Evolutionary conservation across 352 stramenopile genomes (phyloP), one percentile per base, ranked within the genome.

Genomic region (Phytophthora tubulina): DNA sequence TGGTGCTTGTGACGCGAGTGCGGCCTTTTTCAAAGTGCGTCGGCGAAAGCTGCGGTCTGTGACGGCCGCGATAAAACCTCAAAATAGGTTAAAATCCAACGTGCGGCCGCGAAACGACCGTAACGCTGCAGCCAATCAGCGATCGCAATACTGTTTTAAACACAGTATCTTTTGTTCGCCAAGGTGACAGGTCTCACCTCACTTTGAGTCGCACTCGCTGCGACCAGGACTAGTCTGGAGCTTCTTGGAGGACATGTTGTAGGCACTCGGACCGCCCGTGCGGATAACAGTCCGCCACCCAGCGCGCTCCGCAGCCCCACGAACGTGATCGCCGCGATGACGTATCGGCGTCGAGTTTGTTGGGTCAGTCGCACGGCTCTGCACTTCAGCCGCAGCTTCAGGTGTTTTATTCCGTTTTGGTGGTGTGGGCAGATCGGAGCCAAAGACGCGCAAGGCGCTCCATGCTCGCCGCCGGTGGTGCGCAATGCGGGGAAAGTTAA

Each of bases 11-110:
- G 48, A 72, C 49, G 53, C 50, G 52, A 33, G 38, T 56, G 45
- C 64, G 68, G 77, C 46, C 59, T 78, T 74, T 87, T 88, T 72
- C 63, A 80, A 85, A 88, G 73, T 88, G 78, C 74, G 53, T 50
- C 30, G 35, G 1, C 31, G 33, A 45, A 46, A 58, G 68, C 63
- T 68, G 48, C 38, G 51, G 44, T 60, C 51, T 27, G 21, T 27
- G 36, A 11, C 14, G 8, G 7, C 15, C 21, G 41, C 8, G 9
- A 44, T 68, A 69, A 73, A 72, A 67, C 57, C 57, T 72, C 38
- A 21, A 46, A 10, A 35, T 45, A 61, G 63, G 63, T 67, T 75
- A 21, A 51, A 75, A 63, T 10, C 30, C 13, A 76, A 76, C 69
- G 63, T 76, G 63, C 42, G 69, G 69, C 65, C 69, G 53, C 48